Percentiles rank a stretch among this genome's conserved stretches.
Evolutionary conservation across 768 basidiomycete species (phyloP).

Genomic region (Leccinum sublutescens): DNA sequence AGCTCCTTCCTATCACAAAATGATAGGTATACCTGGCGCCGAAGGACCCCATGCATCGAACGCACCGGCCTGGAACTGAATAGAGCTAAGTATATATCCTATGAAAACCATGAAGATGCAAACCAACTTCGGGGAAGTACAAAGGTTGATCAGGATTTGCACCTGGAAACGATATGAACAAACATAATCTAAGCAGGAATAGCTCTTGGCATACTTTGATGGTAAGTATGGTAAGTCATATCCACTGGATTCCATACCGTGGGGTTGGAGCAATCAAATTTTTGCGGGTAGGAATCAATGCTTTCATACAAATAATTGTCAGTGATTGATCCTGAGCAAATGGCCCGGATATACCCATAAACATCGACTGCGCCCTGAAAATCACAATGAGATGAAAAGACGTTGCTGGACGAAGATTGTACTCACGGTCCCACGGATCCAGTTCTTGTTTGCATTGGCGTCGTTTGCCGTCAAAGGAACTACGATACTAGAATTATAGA

Average conservation of each 20-base stretch:
- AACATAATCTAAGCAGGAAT: not conserved
- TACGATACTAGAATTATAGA: slow-evolving; percentile 54
- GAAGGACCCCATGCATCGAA: slow-evolving; percentile 81
- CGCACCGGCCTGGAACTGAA: slow-evolving; percentile 70
- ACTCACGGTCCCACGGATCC: slow-evolving; percentile 67
- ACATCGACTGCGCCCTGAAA: slow-evolving; percentile 66
- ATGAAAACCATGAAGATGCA: not conserved
- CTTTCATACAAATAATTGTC: slow-evolving; percentile 26
- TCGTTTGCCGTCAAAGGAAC: slow-evolving; percentile 79
- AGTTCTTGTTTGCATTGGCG: slow-evolving; percentile 54
- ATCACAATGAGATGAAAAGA: slow-evolving; percentile 5
- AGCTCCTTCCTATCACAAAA: not conserved
- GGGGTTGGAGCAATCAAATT: slow-evolving; percentile 79
- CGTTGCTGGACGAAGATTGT: not conserved
- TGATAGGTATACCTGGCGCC: slow-evolving; percentile 49
- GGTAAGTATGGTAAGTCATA: slow-evolving; percentile 65
- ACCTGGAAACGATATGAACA: slow-evolving; percentile 37
- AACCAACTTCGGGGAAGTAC: slow-evolving; percentile 67
- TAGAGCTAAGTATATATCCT: slow-evolving; percentile 7
- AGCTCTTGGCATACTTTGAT: slow-evolving; percentile 33
- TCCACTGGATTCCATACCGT: slow-evolving; percentile 61
- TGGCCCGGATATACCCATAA: slow-evolving; percentile 48
- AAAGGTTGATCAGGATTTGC: slow-evolving; percentile 52
- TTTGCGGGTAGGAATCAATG: slow-evolving; percentile 72
- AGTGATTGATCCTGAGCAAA: not conserved